Base-by-base conservation (phyloP, 352 stramenopile genomes). In the Pythium sukuiense region DNA sequence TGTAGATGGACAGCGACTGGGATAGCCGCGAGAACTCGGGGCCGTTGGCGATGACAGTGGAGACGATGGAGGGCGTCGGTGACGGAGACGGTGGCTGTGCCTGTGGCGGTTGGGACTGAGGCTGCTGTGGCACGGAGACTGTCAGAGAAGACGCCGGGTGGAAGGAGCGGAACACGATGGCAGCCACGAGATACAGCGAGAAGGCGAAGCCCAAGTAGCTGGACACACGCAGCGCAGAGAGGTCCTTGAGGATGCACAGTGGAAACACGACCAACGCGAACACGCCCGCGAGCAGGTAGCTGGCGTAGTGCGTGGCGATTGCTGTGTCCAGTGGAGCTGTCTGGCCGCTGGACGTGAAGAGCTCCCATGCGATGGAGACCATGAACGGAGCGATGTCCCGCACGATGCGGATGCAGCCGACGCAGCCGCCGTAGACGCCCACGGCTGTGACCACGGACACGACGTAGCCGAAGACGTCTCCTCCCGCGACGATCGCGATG, bases 1-100 rank as follows among this genome's bases (percentile, higher is more conserved):
- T 92, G 76, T 86, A 92, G 70, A 94, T 88, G 24, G 81, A 90
- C 45, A 90, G 68, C 3, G 77, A 68, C 60, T 89, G 80, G 14
- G 80, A 61, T 49, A 82, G 76, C 8, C 80, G 81, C 12, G 73
- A 80, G 29, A 88, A 73, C 0, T 53, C 18, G 2, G 71, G 70
- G 13, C 75, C 80, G 45, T 5, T 52, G 3, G 58, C 43, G 11
- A 84, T 68, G 11, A 74, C 39, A 32, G 74, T 85, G n/a, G 73
- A 66, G 18, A 71, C 60, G 24, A 13, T 59, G 3, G 33, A n/a
- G 1, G 43, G 52, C 13, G 26, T 63, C 29, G 2, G 20, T 59
- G 24, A 63, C 6, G 20, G 65, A 60, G 39, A 35, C 32, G 32
- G 32, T 35, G 32, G 32, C 32, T 35, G 32, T 35, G 32, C 4